Conservation (phyloP, 1,284 basidiomycete genomes). For the Paramarasmius palmivorus region DNA sequence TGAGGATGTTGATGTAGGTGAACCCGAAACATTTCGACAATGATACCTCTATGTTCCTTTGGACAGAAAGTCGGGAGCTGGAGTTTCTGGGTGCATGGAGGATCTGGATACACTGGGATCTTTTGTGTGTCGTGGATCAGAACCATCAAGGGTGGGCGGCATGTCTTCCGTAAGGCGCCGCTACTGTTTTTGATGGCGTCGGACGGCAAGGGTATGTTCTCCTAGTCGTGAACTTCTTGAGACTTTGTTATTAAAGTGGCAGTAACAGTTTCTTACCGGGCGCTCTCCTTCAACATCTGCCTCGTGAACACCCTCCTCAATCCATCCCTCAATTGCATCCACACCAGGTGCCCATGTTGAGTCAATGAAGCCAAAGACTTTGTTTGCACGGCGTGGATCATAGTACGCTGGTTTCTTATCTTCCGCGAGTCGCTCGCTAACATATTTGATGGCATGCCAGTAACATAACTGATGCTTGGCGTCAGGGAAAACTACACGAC, state of each 20-base stretch:
- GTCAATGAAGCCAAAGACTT: conserved; percentile 13
- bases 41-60: not conserved
- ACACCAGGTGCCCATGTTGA: conserved; percentile 17
- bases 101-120: not conserved
- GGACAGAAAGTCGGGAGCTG: conserved; percentile 4
- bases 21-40: conserved; percentile 1
- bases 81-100: not conserved
- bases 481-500: not conserved
- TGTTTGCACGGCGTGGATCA: conserved; percentile 8
- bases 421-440: conserved; percentile 5
- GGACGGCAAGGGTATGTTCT: too few species aligned
- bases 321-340: not conserved
- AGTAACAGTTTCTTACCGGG: not conserved
- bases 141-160: too few species aligned
- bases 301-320: not conserved
- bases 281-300: too few species aligned
- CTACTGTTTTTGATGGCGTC: not conserved
- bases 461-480: conserved; percentile 16
- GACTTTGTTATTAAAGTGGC: too few species aligned
- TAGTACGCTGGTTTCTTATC: conserved; percentile 6
- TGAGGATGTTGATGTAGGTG: conserved; percentile 7
- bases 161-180: not conserved
- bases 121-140: not conserved
- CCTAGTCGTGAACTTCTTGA: too few species aligned
- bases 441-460: conserved; percentile 9